Conservation (phyloP, 345 rosid species). For the Gossypium mustelinum region DNA sequence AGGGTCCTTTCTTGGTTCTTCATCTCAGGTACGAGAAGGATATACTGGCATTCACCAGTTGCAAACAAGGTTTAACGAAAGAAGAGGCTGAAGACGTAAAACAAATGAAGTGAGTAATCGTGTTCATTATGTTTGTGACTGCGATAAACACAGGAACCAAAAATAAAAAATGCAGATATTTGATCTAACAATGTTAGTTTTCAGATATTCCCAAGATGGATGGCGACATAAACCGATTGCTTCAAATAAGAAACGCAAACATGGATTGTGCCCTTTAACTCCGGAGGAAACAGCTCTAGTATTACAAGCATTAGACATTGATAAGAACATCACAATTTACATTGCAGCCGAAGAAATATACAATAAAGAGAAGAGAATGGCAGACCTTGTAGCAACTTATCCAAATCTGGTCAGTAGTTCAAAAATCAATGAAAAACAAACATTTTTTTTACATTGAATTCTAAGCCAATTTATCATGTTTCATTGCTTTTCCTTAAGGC, state of each 20-base stretch:
- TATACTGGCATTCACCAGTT: slow-evolving; percentile 89
- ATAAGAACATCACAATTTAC: slow-evolving; percentile 63
- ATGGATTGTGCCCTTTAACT: slow-evolving; percentile 84
- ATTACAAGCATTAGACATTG: slow-evolving; percentile 63
- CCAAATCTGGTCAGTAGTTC: slow-evolving; percentile 58
- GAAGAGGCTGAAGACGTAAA: slow-evolving; percentile 66
- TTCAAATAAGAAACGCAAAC: slow-evolving; percentile 49
- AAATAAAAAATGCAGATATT: neutral
- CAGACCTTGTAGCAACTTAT: slow-evolving; percentile 46
- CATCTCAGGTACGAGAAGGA: slow-evolving; percentile 97
- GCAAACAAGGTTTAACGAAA: slow-evolving; percentile 69
- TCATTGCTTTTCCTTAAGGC: neutral
- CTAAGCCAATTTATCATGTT: neutral
- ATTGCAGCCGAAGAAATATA: slow-evolving; percentile 93
- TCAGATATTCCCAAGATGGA: slow-evolving; percentile 81
- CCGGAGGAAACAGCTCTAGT: slow-evolving; percentile 86
- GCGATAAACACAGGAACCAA: too few relatives aligned
- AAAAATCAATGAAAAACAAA: neutral
- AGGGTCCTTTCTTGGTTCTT: slow-evolving; percentile 52
- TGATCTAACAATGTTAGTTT: neutral
- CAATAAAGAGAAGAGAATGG: slow-evolving; percentile 72
- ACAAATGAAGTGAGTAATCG: slow-evolving; percentile 53
- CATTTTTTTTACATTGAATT: too few relatives aligned
- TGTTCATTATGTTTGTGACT: neutral
- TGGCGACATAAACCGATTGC: slow-evolving; percentile 77